A percentile compares a stretch with the other conserved stretches of the same genome.
Evolutionary conservation across 1,139 yeast species (phyloP).

Genomic region (Blastobotrys capitulatus): DNA sequence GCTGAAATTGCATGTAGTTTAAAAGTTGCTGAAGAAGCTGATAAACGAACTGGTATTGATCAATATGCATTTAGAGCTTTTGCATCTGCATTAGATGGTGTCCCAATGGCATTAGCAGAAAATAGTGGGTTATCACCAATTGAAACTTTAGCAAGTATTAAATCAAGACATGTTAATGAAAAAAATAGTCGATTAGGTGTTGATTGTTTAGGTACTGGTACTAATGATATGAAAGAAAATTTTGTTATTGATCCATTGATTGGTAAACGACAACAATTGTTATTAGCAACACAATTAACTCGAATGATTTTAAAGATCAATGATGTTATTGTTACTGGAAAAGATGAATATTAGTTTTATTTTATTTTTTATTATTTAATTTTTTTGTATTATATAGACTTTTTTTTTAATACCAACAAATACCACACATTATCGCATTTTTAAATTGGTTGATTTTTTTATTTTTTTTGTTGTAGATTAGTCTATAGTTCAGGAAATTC

Average conservation of each 20-base stretch:
- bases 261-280: constrained; percentile 93
- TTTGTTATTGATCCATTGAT: constrained; percentile 96
- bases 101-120: constrained; percentile 94
- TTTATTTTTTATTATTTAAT: no score
- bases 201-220: constrained; percentile 85
- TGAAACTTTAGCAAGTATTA: constrained; percentile 76
- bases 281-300: constrained; percentile 93
- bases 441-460: no score
- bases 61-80: constrained; percentile 98
- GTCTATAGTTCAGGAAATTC: no score
- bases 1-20: constrained; percentile 92
- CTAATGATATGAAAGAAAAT: constrained; percentile 78
- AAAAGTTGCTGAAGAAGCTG: constrained; percentile 90
- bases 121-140: constrained; percentile 94
- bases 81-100: constrained; percentile 80
- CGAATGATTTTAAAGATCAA: constrained; percentile 97
- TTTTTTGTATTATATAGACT: neutral
- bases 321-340: constrained; percentile 89
- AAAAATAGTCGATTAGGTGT: constrained; percentile 73
- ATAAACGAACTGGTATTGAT: constrained; percentile 87
- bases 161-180: constrained; percentile 79
- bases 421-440: no score
- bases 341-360: constrained; percentile 46
- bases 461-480: no score
- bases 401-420: neutral